These are phyloP conservation scores for Penicillium egyptiacum DNA, from an alignment of 495 filamentous ascomycete genomes.

Conservation along the genomic window DNA sequence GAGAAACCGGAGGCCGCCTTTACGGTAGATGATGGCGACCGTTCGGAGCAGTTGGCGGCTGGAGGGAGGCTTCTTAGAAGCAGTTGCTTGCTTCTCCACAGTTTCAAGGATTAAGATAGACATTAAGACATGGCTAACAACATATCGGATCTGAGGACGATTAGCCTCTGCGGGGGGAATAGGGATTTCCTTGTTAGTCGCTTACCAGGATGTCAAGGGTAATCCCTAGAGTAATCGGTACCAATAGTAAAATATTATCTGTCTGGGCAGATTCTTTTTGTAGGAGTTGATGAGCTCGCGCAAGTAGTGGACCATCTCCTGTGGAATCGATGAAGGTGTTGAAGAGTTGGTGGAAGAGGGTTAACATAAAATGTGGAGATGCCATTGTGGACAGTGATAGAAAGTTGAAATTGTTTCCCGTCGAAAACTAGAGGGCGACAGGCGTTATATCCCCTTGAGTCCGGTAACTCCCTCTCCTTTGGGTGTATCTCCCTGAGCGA, in stretches of 20 bases:
- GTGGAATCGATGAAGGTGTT: background rate
- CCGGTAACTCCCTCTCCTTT: no score
- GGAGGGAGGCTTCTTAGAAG: conserved; percentile 5
- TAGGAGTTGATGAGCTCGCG: conserved; percentile 4
- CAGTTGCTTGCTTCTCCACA: conserved; percentile 6
- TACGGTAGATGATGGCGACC: conserved; percentile 1
- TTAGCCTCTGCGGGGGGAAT: background rate
- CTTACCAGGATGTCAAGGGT: conserved; percentile 8
- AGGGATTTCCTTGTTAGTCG: conserved; percentile 1
- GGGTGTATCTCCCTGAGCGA: no score
- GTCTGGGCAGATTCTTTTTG: conserved; percentile 5
- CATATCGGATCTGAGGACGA: background rate
- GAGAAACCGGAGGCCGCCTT: conserved; percentile 3
- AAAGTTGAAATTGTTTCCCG: background rate
- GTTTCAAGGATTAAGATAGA: conserved; percentile 7
- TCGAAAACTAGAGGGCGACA: no score
- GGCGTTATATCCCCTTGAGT: no score
- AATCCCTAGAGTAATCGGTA: conserved; percentile 6
- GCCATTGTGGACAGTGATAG: background rate
- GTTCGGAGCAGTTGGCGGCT: conserved; percentile 2
- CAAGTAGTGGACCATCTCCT: conserved; percentile 8
- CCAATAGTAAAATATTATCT: conserved; percentile 4
- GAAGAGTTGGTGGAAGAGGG: background rate
- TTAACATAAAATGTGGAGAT: background rate
- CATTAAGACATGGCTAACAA: conserved; percentile 9